Evolutionary conservation across 768 basidiomycete genomes (phyloP), one percentile per base, ranked within the genome.

Genomic region (Phylloporus sp.): DNA sequence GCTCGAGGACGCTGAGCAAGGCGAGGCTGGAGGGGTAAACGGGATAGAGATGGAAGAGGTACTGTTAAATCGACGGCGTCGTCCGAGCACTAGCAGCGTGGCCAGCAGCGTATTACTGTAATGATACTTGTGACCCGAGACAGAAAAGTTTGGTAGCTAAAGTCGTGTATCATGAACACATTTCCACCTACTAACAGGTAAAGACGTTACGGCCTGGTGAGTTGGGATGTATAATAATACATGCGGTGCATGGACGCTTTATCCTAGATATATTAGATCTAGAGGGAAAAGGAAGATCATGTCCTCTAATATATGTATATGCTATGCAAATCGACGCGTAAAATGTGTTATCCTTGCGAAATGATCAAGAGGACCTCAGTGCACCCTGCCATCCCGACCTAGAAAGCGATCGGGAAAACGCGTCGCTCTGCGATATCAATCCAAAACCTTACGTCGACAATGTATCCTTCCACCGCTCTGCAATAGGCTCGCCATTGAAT

Each of bases 401-500:
- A 41, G 24, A 41, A 41, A 10, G 15, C 40, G 15, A 15, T 26
- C 23, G 28, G 45, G 6, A 6, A 31, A 18, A 32, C n/a, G 28
- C 11, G 29, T 46, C 41, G 26, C 44, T 45, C 38, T 10, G 28
- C 35, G 34, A 20, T 18, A 26, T 39, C 3, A 34, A 24, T n/a
- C 18, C 13, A n/a, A 35, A 20, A 32, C 12, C 26, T 16, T 54
- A 69, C 57, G 60, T 49, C 15, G 62, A 66, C 36, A 85, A 63
- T 20, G 80, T 85, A 52, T 85, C 84, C 69, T 79, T 82, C 85
- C 86, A 88, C 61, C 80, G 75, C 66, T 84, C 80, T 23, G 73
- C 71, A 20, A 84, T 64, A 15, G 74, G 65, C 62, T 82, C 72
- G 13, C 80, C 85, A 26, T 74, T 78, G 73, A 97, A 97, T 36